Base-by-base conservation (phyloP, 495 filamentous ascomycete species). In the Chaetomium tenue region DNA sequence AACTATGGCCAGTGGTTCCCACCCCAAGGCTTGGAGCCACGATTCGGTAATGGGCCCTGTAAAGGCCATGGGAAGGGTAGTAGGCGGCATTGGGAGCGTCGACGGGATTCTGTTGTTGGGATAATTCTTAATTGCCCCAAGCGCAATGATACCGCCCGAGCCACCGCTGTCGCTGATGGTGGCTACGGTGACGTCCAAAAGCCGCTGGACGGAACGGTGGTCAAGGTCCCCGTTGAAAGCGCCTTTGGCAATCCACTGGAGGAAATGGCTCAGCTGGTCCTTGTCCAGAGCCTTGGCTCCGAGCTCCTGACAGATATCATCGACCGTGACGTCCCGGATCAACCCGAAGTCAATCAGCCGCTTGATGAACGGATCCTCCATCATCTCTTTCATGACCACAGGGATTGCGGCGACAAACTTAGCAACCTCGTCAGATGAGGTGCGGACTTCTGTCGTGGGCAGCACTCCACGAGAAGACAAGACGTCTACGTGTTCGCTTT, bases 331-430 rank as follows among this genome's bases (percentile, higher is more conserved):
- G 53, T 92, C 88, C 15, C 86, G 89, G 25, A 99, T 83, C 57
- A 96, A 74, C 0, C 89, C 91, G 66, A 89, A 91, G 25, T 90
- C 88, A 56, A 85, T 87, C 46, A 99, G 76, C 58, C 88, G 90
- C 55, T 82, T 81, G 51, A 97, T 85, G 67, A 99, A 93, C 0
- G 83, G 82, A 28, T 79, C 82, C 13, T 84, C 76, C 26, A 85
- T 82, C 63, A 98, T 82, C 47, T 86, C 86, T 48, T 91, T 85
- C 3, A 93, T 89, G 28, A 99, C 77, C 25, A 93, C 87, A 2
- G 95, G 92, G 62, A 98, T 92, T n/a, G 88, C 88, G 48, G 92
- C 88, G 63, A 98, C 86, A 72, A 99, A 99, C 42, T 82, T 80
- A 57, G 86, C 89, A 26, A 96, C 76, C 67, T 95, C 91, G 60